phyloP scores from a whole-genome alignment of 164 flowering plant genomes.

The Piper betle region DNA sequence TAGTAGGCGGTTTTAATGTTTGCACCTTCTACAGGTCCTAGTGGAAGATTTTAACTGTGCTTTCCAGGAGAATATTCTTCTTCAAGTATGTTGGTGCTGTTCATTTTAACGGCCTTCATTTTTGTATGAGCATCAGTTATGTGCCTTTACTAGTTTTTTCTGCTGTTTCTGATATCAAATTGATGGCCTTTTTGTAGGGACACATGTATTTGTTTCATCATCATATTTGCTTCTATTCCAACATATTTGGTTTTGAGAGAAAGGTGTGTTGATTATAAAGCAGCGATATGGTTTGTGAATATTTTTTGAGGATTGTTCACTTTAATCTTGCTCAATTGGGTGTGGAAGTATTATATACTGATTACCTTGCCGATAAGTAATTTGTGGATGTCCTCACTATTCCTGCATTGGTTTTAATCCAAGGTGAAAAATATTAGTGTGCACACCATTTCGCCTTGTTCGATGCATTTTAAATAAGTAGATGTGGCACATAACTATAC shows the following conservation, averaged over 20 bases:
- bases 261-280: constrained; percentile 36
- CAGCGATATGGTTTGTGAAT: background rate
- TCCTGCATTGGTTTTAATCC: background rate
- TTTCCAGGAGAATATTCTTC: constrained; percentile 78
- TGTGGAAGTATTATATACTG: background rate
- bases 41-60: constrained; percentile 96
- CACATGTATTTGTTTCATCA: constrained; percentile 84
- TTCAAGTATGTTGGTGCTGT: constrained; percentile 47
- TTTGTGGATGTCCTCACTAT: background rate
- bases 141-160: background rate
- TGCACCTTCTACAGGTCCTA: constrained; percentile 38
- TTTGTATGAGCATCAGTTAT: background rate
- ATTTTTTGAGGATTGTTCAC: background rate
- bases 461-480: background rate
- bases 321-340: background rate
- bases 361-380: background rate
- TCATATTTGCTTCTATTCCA: constrained; percentile 83
- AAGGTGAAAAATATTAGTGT: too few species aligned
- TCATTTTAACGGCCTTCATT: background rate
- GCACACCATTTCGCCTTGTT: background rate
- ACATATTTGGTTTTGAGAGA: constrained; percentile 95
- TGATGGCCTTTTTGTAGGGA: constrained; percentile 37
- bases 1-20: background rate
- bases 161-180: background rate
- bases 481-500: background rate